Evolutionary conservation across 768 basidiomycete genomes (phyloP).

Genomic region (Leccinum sublutescens): DNA sequence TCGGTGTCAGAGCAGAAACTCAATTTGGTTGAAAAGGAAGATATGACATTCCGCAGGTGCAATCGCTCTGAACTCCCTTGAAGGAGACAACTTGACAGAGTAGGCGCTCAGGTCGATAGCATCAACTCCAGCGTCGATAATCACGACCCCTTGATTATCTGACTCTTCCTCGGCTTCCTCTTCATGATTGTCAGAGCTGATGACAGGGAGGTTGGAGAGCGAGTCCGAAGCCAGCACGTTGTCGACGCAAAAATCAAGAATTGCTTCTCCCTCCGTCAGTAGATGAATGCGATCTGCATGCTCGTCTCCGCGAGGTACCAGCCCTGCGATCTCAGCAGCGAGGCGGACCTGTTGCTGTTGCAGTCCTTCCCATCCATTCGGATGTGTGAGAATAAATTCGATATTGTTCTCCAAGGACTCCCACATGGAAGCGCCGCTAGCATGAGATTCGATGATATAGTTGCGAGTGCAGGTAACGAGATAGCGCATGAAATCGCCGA

Average conservation of each 20-base stretch:
- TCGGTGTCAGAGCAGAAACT: not conserved
- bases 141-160: constrained; percentile 38
- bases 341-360: constrained; percentile 32
- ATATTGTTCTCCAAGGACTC: constrained; percentile 19
- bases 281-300: constrained; percentile 20
- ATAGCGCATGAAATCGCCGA: constrained; percentile 31
- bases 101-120: constrained; percentile 40
- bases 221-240: constrained; percentile 38
- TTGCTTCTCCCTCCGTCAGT: constrained; percentile 29
- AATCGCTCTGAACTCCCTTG: constrained; percentile 33
- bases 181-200: not conserved
- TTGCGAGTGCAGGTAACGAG: constrained; percentile 22
- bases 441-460: constrained; percentile 25
- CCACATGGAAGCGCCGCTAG: constrained; percentile 29
- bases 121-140: constrained; percentile 47
- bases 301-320: constrained; percentile 18
- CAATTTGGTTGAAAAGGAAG: not conserved
- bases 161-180: constrained; percentile 1
- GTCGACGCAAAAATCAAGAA: constrained; percentile 39
- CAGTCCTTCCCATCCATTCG: constrained; percentile 33
- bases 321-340: constrained; percentile 24
- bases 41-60: constrained; percentile 30
- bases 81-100: constrained; percentile 23
- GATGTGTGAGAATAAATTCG: constrained; percentile 28
- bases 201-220: constrained; percentile 10